These are phyloP conservation scores for Backusella westeae DNA, from an alignment of 192 early-diverging fungal species.

Conservation along the genomic window DNA sequence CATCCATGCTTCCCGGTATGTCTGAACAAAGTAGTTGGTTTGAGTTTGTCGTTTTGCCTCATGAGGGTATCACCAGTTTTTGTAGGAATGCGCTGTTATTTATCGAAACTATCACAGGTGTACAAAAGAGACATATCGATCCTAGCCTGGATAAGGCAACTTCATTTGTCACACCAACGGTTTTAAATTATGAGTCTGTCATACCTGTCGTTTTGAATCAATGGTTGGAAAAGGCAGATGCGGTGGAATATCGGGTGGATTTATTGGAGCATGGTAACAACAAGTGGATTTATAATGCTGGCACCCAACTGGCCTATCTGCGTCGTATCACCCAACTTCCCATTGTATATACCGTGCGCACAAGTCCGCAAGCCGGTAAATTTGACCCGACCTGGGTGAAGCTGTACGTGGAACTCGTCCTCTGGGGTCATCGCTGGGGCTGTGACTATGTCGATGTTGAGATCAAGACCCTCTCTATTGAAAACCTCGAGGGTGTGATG, in stretches of 20 bases:
- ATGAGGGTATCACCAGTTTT: neutral
- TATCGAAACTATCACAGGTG: neutral
- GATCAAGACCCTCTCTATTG: constrained; percentile 33
- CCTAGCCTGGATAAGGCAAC: neutral
- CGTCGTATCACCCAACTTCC: constrained; percentile 71
- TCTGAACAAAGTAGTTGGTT: constrained; percentile 1
- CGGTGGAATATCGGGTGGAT: constrained; percentile 86
- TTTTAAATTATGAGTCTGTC: constrained; percentile 1
- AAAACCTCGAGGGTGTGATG: neutral
- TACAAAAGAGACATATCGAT: neutral
- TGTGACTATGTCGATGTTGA: constrained; percentile 94
- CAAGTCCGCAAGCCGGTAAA: constrained; percentile 79
- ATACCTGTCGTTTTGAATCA: neutral
- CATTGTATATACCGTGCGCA: constrained; percentile 91
- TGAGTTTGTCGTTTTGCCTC: neutral
- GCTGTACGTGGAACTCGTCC: constrained; percentile 60
- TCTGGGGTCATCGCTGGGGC: constrained; percentile 75
- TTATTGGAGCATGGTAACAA: constrained; percentile 55
- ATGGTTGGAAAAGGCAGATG: constrained; percentile 22
- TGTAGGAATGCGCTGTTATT: neutral
- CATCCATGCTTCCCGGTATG: neutral
- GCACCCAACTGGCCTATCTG: constrained; percentile 71
- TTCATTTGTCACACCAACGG: constrained; percentile 16
- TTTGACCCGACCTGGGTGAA: constrained; percentile 63
- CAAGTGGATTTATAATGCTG: constrained; percentile 45